Base-by-base conservation (phyloP, 192 early-diverging fungal species). In the Helicostylum pulchrum region DNA sequence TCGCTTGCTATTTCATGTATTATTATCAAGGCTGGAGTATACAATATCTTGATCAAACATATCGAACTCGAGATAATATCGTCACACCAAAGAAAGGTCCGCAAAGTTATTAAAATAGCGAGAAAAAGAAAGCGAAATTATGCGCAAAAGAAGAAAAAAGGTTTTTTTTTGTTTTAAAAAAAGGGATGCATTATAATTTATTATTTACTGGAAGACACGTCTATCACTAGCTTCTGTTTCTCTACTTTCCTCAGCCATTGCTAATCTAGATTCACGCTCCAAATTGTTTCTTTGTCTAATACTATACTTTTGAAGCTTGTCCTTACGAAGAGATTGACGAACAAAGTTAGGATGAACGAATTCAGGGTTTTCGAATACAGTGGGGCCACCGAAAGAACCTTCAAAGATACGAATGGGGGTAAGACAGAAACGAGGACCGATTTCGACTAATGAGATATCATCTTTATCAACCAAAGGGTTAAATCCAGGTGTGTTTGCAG, bases 381-480 rank as follows among this genome's bases (percentile, higher is more conserved):
- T 93, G 14, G 88, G 80, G 0, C 97, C 97, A 64, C 91, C 84
- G 82, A 97, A 99, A 56, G 88, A 90, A 36, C 97, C 95, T 58
- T 94, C 93, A 78, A 99, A 98, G 70, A 96, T 92, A 53, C 92
- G 81, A 75, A 97, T 94, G 4, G 94, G 80, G 71, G 87, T 91
- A 68, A 99, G 79, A 49, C 92, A 88, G 79, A 97, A 96, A n/a
- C 97, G 87, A 19, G 97, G 97, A 21, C 97, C 97, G 58, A 99
- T 96, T 74, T 99, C 97, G 12, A 95, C 86, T 32, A 99, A 72
- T 5, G 90, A 84, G 12, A 92, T 84, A 58, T 92, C 91, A 2
- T 79, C 79, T 53, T 82, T 83, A 53, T 89, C 81, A 6, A 10
- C 9, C 62, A 87, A 87, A 17, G 55, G 52, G 64, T 79, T 73